Conservation (phyloP, 1,284 basidiomycete species). For the Cutaneotrichosporon arboriforme region DNA sequence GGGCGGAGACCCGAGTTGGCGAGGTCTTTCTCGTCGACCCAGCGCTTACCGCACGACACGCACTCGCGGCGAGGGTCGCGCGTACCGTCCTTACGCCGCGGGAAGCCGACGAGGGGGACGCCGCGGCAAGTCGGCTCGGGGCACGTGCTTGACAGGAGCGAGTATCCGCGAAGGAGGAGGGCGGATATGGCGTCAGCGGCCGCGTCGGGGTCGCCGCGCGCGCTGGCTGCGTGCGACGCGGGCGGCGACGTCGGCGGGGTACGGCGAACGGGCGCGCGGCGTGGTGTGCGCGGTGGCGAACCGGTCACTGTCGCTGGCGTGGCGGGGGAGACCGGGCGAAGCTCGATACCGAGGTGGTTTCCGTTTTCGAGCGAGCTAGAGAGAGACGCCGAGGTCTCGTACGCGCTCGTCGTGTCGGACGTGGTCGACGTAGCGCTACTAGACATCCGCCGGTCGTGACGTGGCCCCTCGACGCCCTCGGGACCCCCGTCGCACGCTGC, state of each 20-base stretch:
- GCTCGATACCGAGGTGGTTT: too few species aligned
- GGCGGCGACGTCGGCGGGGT: conserved; percentile 7
- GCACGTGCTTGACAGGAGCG: conserved; percentile 38
- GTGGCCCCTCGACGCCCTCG: neutral
- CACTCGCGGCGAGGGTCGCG: conserved; percentile 36
- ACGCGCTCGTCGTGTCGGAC: too few species aligned
- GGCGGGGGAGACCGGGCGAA: neutral
- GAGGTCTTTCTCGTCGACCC: conserved; percentile 31
- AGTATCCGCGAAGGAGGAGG: conserved; percentile 43
- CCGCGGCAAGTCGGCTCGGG: conserved; percentile 36
- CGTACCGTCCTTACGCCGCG: conserved; percentile 27
- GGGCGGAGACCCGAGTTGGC: conserved; percentile 1
- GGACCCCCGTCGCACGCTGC: conserved; percentile 47
- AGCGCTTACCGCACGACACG: conserved; percentile 35
- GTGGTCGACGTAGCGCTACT: neutral
- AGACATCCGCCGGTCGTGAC: neutral
- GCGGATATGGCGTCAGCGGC: conserved; percentile 35
- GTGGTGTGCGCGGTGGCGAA: neutral
- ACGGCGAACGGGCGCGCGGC: neutral
- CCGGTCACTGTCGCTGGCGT: neutral
- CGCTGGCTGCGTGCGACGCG: conserved; percentile 1
- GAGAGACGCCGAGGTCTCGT: neutral
- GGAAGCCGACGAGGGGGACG: conserved; percentile 45
- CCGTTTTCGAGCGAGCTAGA: neutral
- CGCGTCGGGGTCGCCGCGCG: conserved; percentile 22